Evolutionary conservation across 2,329 filamentous ascomycete genomes (phyloP).

Genomic region (Stemphylium lycopersici): DNA sequence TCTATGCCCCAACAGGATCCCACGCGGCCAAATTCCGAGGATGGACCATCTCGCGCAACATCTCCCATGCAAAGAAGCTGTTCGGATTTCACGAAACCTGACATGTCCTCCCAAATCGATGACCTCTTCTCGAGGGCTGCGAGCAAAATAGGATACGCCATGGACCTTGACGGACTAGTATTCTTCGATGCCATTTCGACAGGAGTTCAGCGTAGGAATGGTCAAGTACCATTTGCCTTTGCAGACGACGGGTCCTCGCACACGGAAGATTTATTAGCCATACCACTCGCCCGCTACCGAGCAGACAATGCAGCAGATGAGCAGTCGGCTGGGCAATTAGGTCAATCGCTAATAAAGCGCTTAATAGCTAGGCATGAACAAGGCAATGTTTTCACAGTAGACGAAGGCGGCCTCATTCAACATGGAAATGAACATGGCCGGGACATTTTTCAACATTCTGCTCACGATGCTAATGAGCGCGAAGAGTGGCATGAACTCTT

Average conservation of each 20-base stretch:
- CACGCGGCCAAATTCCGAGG: too few species aligned
- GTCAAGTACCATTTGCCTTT: background rate
- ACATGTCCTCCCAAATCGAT: constrained; percentile 2
- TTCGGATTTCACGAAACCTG: background rate
- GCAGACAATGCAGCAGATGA: background rate
- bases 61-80: background rate
- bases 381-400: constrained; percentile 15
- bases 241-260: background rate
- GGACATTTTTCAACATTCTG: background rate
- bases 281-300: constrained; percentile 6
- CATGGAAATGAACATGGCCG: background rate
- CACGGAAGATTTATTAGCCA: background rate
- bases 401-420: constrained; percentile 12
- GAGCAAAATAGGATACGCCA: constrained; percentile 11
- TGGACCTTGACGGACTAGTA: constrained; percentile 11
- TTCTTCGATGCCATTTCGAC: constrained; percentile 16
- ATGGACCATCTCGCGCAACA: background rate
- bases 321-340: background rate
- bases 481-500: constrained; percentile 9
- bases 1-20: background rate
- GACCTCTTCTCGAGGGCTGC: constrained; percentile 12
- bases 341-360: constrained; percentile 15
- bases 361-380: constrained; percentile 12
- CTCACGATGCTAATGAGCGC: background rate
- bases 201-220: background rate